Conservation (phyloP, 345 rosid species). For the Lepidium didymum region DNA sequence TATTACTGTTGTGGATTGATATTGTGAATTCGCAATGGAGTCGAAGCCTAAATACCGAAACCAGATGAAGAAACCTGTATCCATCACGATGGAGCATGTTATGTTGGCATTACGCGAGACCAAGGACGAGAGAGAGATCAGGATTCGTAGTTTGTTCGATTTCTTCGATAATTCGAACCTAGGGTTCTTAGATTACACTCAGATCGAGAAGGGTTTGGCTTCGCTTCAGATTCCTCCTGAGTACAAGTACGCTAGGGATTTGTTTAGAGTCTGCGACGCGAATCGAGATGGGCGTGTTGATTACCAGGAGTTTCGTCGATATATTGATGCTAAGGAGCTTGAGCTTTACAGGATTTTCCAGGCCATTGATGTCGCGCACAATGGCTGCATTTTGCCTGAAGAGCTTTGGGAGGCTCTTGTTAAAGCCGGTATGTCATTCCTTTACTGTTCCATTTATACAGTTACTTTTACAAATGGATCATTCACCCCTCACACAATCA, state of each 20-base stretch:
- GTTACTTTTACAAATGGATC: neutral
- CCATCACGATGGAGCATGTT: slow-evolving; percentile 77
- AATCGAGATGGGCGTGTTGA: slow-evolving; percentile 86
- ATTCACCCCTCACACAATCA: neutral
- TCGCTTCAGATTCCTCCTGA: slow-evolving; percentile 82
- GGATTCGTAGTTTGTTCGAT: slow-evolving; percentile 69
- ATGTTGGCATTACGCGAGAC: slow-evolving; percentile 75
- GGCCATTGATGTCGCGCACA: slow-evolving; percentile 77
- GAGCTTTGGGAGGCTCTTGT: slow-evolving; percentile 93
- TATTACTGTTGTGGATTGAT: neutral
- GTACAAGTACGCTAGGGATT: slow-evolving; percentile 86
- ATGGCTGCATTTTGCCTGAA: slow-evolving; percentile 91
- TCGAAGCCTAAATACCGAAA: slow-evolving; percentile 33
- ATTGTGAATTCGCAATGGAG: slow-evolving; percentile 29
- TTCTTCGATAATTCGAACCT: slow-evolving; percentile 61
- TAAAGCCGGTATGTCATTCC: slow-evolving; percentile 56
- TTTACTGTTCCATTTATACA: slow-evolving; percentile 4
- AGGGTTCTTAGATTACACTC: slow-evolving; percentile 70
- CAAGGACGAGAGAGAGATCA: slow-evolving; percentile 73
- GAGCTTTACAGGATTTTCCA: slow-evolving; percentile 74
- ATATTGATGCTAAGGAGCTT: slow-evolving; percentile 84
- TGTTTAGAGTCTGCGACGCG: slow-evolving; percentile 79
- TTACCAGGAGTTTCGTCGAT: slow-evolving; percentile 79
- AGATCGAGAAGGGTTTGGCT: slow-evolving; percentile 78
- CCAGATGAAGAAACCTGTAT: slow-evolving; percentile 44